Conservation (phyloP, 2,329 filamentous ascomycete species). For the Dryadomyces quercus-mongolicae region DNA sequence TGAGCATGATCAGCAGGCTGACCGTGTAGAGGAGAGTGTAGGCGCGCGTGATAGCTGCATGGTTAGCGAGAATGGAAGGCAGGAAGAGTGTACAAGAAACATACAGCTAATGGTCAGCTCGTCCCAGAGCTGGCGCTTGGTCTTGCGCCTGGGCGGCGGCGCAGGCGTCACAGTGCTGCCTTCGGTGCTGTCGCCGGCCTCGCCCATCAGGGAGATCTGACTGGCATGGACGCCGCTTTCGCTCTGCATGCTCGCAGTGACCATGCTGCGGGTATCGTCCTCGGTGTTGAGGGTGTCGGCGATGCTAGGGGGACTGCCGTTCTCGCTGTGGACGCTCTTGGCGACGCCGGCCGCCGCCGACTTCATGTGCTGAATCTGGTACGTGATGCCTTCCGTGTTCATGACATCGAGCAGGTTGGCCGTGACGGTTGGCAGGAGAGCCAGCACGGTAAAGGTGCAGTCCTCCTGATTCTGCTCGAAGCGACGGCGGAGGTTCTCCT, state of each 20-base stretch:
- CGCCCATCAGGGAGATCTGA: slow-evolving; percentile 45
- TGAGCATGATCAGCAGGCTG: slow-evolving; percentile 79
- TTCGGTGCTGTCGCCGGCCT: slow-evolving; percentile 20
- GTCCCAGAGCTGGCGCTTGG: slow-evolving; percentile 91
- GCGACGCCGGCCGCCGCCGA: slow-evolving; percentile 37
- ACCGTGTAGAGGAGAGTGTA: slow-evolving; percentile 90
- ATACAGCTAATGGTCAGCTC: slow-evolving; percentile 91
- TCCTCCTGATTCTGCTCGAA: slow-evolving; percentile 99
- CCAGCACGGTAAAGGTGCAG: slow-evolving; percentile 96
- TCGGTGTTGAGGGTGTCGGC: slow-evolving; percentile 65
- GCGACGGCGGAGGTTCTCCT: slow-evolving; percentile 89
- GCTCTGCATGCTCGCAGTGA: slow-evolving; percentile 56
- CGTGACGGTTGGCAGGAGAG: slow-evolving; percentile 81
- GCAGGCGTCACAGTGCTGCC: slow-evolving; percentile 4
- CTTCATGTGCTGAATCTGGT: slow-evolving; percentile 91
- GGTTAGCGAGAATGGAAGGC: neutral
- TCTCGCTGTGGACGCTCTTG: slow-evolving; percentile 23
- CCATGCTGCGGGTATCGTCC: slow-evolving; percentile 67
- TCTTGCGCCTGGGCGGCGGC: slow-evolving; percentile 36
- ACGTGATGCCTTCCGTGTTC: slow-evolving; percentile 84
- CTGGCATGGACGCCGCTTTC: slow-evolving; percentile 77
- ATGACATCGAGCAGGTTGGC: slow-evolving; percentile 79
- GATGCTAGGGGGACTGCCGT: slow-evolving; percentile 46
- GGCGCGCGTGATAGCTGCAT: slow-evolving; percentile 70
- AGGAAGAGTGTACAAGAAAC: slow-evolving; percentile 19